A percentile compares a stretch with the other conserved stretches of the same genome.
Conservation (phyloP, 2,329 filamentous ascomycete species). For the Stemphylium beticola region DNA sequence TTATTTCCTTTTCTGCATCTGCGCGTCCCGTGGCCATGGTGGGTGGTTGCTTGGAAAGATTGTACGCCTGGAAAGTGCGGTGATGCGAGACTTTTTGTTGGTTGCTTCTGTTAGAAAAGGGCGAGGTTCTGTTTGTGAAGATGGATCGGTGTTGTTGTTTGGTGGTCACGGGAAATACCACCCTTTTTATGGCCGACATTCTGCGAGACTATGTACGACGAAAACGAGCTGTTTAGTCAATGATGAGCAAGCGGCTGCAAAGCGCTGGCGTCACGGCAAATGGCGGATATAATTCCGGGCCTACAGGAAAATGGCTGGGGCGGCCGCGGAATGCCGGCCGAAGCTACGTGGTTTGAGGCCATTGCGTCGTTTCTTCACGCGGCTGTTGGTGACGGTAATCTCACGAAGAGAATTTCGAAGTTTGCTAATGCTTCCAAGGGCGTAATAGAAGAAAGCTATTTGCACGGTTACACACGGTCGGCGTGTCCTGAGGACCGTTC, state of each 20-base stretch:
- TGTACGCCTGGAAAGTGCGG: no score
- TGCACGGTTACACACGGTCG: constrained; percentile 15
- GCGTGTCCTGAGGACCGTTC: neutral
- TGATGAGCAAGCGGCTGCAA: constrained; percentile 7
- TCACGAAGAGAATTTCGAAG: neutral
- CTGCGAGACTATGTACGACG: neutral
- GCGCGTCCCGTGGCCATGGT: constrained; percentile 41
- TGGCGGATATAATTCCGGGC: constrained; percentile 28
- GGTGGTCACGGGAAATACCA: neutral
- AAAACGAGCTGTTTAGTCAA: constrained; percentile 1
- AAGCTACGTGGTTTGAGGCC: neutral
- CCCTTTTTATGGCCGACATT: neutral
- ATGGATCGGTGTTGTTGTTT: neutral
- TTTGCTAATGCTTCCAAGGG: neutral
- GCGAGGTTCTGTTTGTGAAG: neutral
- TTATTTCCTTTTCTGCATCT: constrained; percentile 55
- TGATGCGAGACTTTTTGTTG: no score
- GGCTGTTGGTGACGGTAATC: neutral
- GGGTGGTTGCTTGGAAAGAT: neutral
- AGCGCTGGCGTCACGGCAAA: constrained; percentile 12
- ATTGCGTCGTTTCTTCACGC: neutral
- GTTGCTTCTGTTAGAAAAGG: no score
- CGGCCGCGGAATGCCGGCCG: constrained; percentile 13
- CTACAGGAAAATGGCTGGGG: constrained; percentile 2
- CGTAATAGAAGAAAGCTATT: neutral